Evolutionary conservation across 129 eudicot species (phyloP).

Genomic region (Lonicera japonica): DNA sequence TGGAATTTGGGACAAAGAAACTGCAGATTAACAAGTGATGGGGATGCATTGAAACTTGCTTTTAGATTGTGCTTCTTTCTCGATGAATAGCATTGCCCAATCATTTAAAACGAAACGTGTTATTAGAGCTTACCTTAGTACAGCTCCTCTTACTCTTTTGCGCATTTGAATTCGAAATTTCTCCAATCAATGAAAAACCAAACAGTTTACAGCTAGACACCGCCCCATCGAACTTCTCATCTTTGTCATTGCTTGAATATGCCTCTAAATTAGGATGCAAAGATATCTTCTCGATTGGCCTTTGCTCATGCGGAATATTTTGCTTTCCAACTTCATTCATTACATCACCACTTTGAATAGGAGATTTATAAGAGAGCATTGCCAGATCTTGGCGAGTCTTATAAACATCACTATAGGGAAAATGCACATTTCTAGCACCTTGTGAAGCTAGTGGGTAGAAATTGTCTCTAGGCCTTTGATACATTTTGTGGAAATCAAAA

Average conservation of each 20-base stretch:
- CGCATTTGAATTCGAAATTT: slow-evolving; percentile 30
- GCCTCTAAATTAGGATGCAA: slow-evolving; percentile 18
- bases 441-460: slow-evolving; percentile 79
- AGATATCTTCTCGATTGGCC: slow-evolving; percentile 20
- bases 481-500: slow-evolving; percentile 27
- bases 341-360: slow-evolving; percentile 22
- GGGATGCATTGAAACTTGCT: too few species aligned
- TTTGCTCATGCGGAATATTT: slow-evolving; percentile 24
- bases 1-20: too few species aligned
- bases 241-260: slow-evolving; percentile 35
- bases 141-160: slow-evolving; percentile 69
- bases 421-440: slow-evolving; percentile 50
- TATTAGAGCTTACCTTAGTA: slow-evolving; percentile 51
- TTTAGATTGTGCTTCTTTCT: too few species aligned
- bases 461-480: slow-evolving; percentile 35
- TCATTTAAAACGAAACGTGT: too few species aligned
- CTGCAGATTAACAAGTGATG: too few species aligned
- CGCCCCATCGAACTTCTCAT: slow-evolving; percentile 35
- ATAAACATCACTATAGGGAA: slow-evolving; percentile 39
- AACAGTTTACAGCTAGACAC: slow-evolving; percentile 54
- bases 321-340: slow-evolving; percentile 27
- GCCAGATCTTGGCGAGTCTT: slow-evolving; percentile 42
- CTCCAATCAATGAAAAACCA: slow-evolving; percentile 56
- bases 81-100: too few species aligned
- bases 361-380: slow-evolving; percentile 19